Base-by-base conservation (phyloP, 768 basidiomycete genomes). In the Fomitopsis serialis region DNA sequence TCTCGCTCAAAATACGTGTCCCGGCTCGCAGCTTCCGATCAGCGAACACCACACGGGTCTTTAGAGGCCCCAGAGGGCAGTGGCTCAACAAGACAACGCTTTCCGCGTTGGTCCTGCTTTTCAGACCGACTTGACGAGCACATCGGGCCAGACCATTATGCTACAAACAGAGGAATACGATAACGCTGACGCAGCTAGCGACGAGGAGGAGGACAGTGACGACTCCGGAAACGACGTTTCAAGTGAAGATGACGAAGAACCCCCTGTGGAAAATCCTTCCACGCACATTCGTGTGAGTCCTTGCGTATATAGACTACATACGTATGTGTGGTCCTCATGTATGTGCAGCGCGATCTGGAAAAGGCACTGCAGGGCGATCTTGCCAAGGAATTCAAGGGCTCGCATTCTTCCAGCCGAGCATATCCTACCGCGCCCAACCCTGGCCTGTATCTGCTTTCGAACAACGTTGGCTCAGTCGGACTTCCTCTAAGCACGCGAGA, bases 401-500 rank as follows among this genome's bases (percentile, higher is more conserved):
- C 60, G 17, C 74, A 64, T 52, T 70, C 68, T 27, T 70, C 69
- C 50, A 54, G 56, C 40, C 55, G 52, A 23, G 37, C 61, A 2
- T 66, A 63, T 21, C 45, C 63, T 7, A 45, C 66, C 7, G 70
- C 72, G 8, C 76, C 72, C 1, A 76, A 78, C 62, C 77, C 78
- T 3, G 63, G 64, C 34, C 61, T 79, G 1, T 50, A 56, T 19
- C 67, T 78, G 29, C 37, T 17, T 17, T 15, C 37, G 15, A 66
- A 67, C 1, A 73, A 70, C 15, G 45, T 77, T 21, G 78, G 79
- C 0, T 35, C 63, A n/a, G 55, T 79, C 34, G 75, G 73, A 0
- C 68, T 78, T 19, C 78, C 79, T 2, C 63, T 79, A 1, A 72
- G 61, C 37, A 53, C 62, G 34, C 62, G 70, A 2, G 75, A 75